phyloP scores from a whole-genome alignment of 176 grass and related monocot species.

The Elymus sibiricus region DNA sequence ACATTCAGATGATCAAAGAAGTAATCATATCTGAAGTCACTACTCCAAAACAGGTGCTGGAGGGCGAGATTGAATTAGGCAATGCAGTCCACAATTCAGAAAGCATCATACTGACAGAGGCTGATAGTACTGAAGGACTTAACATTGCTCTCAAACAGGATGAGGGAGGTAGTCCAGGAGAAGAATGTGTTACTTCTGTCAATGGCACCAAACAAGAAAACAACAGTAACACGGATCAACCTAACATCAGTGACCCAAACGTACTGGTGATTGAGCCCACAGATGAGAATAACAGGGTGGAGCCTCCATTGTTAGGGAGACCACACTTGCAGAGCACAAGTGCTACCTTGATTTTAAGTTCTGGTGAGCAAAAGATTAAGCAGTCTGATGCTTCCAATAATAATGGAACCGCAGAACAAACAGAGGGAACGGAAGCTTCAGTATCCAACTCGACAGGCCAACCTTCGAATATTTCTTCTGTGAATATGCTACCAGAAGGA shows the following conservation, averaged over 20 bases:
- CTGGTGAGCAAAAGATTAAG: constrained; percentile 1
- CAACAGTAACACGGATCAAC: not conserved
- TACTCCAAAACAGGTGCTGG: constrained; percentile 31
- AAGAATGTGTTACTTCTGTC: constrained; percentile 27
- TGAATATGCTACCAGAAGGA: constrained; percentile 18
- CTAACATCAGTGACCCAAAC: not conserved
- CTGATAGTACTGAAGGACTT: constrained; percentile 2
- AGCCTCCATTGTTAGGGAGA: constrained; percentile 17
- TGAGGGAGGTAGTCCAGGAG: not conserved
- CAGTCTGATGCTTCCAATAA: constrained; percentile 13
- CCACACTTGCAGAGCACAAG: not conserved
- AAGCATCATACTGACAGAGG: not conserved
- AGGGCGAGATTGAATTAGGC: constrained; percentile 24
- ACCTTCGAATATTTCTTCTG: constrained; percentile 23
- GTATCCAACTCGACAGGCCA: constrained; percentile 11
- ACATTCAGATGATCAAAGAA: constrained; percentile 53
- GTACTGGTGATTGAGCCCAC: not conserved
- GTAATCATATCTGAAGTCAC: constrained; percentile 54
- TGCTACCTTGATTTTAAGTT: constrained; percentile 14
- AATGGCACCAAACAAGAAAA: constrained; percentile 31
- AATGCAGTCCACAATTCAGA: constrained; percentile 28
- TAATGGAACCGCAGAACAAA: constrained; percentile 12
- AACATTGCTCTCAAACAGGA: constrained; percentile 17
- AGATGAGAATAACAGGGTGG: constrained; percentile 17
- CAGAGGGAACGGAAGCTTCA: constrained; percentile 3